phyloP scores from a whole-genome alignment of 495 filamentous ascomycete genomes.

The Astrothelium macrocarpum region DNA sequence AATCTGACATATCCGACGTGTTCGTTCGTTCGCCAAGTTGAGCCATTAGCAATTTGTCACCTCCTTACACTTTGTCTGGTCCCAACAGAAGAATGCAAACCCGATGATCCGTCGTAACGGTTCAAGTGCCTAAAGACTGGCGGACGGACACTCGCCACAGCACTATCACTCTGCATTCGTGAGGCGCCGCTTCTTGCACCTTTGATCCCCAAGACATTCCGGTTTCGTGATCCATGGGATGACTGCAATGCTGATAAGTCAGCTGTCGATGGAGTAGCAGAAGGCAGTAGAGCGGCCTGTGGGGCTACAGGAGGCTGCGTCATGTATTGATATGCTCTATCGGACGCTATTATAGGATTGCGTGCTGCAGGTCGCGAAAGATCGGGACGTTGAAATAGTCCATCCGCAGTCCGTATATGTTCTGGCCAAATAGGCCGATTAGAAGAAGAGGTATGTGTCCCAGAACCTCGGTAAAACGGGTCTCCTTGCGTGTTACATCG shows the following conservation, averaged over 20 bases:
- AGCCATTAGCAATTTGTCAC: not conserved
- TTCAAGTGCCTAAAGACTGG: not conserved
- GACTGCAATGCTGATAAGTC: not conserved
- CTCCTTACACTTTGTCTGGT: not conserved
- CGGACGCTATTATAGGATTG: not conserved
- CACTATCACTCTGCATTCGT: not conserved
- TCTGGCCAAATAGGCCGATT: not conserved
- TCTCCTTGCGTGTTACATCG: not conserved
- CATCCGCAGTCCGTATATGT: not conserved
- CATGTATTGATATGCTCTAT: too few species aligned
- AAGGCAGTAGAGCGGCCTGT: not conserved
- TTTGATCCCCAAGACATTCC: not conserved
- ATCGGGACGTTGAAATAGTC: not conserved
- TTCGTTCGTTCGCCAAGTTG: too few species aligned
- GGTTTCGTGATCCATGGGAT: not conserved
- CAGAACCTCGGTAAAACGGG: not conserved
- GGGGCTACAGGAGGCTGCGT: not conserved
- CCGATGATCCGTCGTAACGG: too few species aligned
- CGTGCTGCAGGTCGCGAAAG: not conserved
- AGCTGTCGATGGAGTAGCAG: not conserved
- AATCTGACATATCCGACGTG: too few species aligned
- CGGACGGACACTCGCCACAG: not conserved
- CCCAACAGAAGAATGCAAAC: not conserved
- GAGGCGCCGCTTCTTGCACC: not conserved
- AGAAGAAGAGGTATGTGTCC: too few species aligned